Base-by-base conservation (phyloP, 768 basidiomycete species). In the Auricularia sp. region DNA sequence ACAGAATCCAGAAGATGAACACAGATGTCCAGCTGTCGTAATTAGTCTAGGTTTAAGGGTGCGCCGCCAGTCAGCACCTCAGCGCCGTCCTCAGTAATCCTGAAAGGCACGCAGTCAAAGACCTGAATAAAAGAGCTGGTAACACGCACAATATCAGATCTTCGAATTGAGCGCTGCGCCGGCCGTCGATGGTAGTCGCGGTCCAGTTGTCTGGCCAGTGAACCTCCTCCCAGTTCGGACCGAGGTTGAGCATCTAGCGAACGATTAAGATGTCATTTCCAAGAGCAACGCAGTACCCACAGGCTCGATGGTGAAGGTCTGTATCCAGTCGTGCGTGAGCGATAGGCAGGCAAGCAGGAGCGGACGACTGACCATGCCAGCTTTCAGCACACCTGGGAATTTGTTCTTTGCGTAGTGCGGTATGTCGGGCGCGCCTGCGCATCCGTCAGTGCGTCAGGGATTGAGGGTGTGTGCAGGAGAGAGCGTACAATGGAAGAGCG, bases 121-220 rank as follows among this genome's bases (percentile, higher is more conserved):
- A 29, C 29, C 29, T 29, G 29, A 29, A 29, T 29, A 29, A 29
- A 29, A 29, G 29, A 29, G 29, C 29, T 0, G 29, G 29, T 29
- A 29, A 29, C 29, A 83, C 93, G 70, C 71, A 95, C 94, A 99
- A 74, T 42, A 99, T 78, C 1, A 95, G 98, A 71, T 99, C 97
- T 74, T 99, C 97, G 72, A 98, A 99, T 71, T 99, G 97, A 1
- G 97, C 97, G 66, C 91, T 94, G 64, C 83, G 79, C 73, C 89
- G 90, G 33, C 94, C 96, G 75, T 98, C 96, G 14, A 83, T 75
- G 3, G 97, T 99, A 23, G 89, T 92, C 1, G 95, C 93, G 3
- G 96, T 98, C 96, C 96, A 98, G 72, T 93, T 87, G 74, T 96
- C 93, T 36, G 88, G 88, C 94, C 94, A 93, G 72, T 93, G 91